Base-by-base conservation (phyloP, 495 filamentous ascomycete species). In the Amphirosellinia nigrospora region DNA sequence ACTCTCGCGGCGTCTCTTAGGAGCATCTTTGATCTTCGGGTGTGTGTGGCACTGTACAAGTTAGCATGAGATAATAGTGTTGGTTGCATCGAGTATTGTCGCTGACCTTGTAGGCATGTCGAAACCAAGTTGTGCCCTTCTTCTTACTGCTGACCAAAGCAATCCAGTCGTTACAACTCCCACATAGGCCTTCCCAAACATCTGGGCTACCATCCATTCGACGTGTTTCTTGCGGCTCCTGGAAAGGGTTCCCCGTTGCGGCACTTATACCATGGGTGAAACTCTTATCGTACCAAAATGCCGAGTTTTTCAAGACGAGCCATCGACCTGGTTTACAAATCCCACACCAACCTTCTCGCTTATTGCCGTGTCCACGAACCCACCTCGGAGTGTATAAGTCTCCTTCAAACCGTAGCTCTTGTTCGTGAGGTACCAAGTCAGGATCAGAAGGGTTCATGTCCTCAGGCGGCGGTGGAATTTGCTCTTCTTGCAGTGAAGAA, bases 231-330 rank as follows among this genome's bases (percentile, higher is more conserved):
- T 89, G 85, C 4, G 91, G 91, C 71, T 90, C 90, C 74, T 91
- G 85, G 79, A 94, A 94, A 4, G 89, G 85, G 68, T 82, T 86
- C 10, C 92, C 92, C 16, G 91, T 93, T 26, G 90, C 90, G 34
- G 91, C 91, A 74, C 91, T 92, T 74, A 94, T 92, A 39, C 92
- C 92, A 67, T 94, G 92, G 3, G 89, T 91, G 77, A 94, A 94
- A 67, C 86, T 90, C 78, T 93, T 94, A 81, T 94, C 92, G 76
- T 94, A 94, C 92, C 92, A 94, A 79, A 92, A 94, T 13, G 91
- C 92, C 68, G 89, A 92, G 78, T 94, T 94, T 82, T 94, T 94
- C 64, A 94, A 79, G 21, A 93, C 92, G 15, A 94, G 84, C 92
- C 92, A 94, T 50, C 92, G 85, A 7, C 92, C 92, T 5, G 91